Percentiles rank a stretch among this genome's conserved stretches.
These are phyloP conservation scores for Nelumbo lutea DNA, from an alignment of 164 flowering plant genomes.

Conservation along the genomic window DNA sequence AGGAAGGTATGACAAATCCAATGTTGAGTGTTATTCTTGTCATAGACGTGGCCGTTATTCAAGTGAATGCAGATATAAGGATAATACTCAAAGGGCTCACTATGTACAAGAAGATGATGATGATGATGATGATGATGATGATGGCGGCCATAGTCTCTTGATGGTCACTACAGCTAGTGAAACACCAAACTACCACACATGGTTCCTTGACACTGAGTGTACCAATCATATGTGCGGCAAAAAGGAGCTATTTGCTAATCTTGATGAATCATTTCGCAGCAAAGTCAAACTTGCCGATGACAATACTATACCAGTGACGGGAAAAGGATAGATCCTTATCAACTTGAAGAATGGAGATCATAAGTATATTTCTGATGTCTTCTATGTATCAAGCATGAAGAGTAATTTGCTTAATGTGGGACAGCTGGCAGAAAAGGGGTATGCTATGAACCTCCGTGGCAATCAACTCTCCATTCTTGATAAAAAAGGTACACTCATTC, in stretches of 20 bases:
- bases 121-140: not conserved
- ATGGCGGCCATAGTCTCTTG: not conserved
- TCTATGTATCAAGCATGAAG: constrained; percentile 8
- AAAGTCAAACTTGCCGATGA: constrained; percentile 6
- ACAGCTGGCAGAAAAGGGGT: constrained; percentile 4
- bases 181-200: not conserved
- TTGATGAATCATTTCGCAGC: constrained; percentile 8
- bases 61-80: constrained; percentile 5
- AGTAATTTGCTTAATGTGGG: constrained; percentile 12
- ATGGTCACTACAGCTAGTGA: constrained; percentile 9
- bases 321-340: constrained; percentile 9
- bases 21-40: constrained; percentile 11
- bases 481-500: not conserved
- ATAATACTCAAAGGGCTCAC: constrained; percentile 8
- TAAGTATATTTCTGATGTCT: constrained; percentile 8
- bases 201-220: constrained; percentile 8
- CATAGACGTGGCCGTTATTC: constrained; percentile 11
- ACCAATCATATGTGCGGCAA: not conserved
- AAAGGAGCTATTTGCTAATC: constrained; percentile 1
- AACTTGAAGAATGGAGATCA: constrained; percentile 5
- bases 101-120: constrained; percentile 12
- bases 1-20: constrained; percentile 16
- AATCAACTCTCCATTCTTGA: not conserved
- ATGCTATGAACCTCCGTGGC: not conserved
- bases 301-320: not conserved